Evolutionary conservation across 1,284 basidiomycete species (phyloP), one percentile per base, ranked within the genome.

Genomic region (Rhodotorula sp.): DNA sequence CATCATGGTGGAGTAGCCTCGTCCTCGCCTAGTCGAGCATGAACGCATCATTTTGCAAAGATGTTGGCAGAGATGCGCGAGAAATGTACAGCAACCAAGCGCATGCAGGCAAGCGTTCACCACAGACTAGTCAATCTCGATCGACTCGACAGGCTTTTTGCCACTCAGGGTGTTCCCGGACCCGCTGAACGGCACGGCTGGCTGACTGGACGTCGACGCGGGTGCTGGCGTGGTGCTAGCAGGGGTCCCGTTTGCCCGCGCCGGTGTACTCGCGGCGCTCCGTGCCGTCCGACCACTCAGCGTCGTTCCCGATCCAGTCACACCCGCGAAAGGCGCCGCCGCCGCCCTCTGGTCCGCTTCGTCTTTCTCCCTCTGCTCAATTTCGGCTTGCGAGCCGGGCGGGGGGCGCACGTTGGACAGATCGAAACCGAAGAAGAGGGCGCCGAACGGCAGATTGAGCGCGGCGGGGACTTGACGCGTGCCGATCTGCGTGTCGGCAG

Each of bases 391-490:
- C 12, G 67, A 70, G 3, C 74, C 74, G 0, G 74, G 74, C 1
- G 74, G 74, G 6, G 74, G 74, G 2, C 68, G 67, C 3, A 62
- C 60, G 56, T 64, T 62, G 5, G 69, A 67, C 15, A 59, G 49
- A 60, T 76, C 71, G 83, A 89, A 97, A 15, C 94, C 94, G 79
- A 97, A 96, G 84, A 97, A 96, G 33, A 96, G 84, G 77, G 95
- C 91, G 29, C 96, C 96, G 73, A 91, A 90, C 0, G 95, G 94
- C 44, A 99, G 83, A 75, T 91, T 90, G 60, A 99, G 84, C 1
- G 93, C 89, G 0, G 93, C 93, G 1, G 96, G 95, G 8, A 91
- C 92, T 80, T 90, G 89, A 64, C 84, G 85, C 51, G 90, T 89
- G 10, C 86, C 84, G 45, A 77, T 92, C 88, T 79, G 82, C 33